Conservation (phyloP, 2,329 filamentous ascomycete species). For the Lachnellula willkommii region DNA sequence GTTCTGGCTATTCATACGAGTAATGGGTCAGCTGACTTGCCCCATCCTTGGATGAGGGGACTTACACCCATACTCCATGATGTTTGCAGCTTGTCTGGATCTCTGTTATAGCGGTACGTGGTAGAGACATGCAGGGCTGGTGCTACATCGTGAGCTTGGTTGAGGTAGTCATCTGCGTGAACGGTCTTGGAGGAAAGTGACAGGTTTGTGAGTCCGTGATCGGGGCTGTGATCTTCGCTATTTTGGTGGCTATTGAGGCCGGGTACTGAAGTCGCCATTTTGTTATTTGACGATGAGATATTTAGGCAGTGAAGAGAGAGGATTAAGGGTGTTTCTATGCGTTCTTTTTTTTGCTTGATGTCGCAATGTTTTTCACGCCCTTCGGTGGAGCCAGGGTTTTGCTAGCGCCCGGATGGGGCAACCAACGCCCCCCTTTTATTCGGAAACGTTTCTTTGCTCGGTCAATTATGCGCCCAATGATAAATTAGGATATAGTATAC, state of each 20-base stretch:
- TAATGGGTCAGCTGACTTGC: conserved; percentile 23
- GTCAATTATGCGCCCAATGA: no score
- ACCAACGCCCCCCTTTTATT: no score
- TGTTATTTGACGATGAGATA: not conserved
- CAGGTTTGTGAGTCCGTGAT: conserved; percentile 29
- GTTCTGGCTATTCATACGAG: conserved; percentile 35
- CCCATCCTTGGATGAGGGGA: conserved; percentile 7
- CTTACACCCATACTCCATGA: conserved; percentile 53
- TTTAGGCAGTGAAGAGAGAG: not conserved
- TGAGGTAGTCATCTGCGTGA: conserved; percentile 76
- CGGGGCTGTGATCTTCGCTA: conserved; percentile 10
- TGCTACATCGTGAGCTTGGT: conserved; percentile 71
- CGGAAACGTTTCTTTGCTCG: no score
- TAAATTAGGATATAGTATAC: no score
- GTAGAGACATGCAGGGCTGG: conserved; percentile 88
- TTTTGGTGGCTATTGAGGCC: conserved; percentile 14
- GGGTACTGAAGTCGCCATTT: conserved; percentile 15
- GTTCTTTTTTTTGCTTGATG: no score
- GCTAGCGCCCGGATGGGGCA: no score
- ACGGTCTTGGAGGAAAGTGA: conserved; percentile 67
- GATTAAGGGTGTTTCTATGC: no score
- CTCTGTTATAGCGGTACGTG: conserved; percentile 73
- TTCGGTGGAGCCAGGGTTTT: no score
- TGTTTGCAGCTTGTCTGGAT: conserved; percentile 59
- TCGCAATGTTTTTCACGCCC: no score